Evolutionary conservation across 1,284 basidiomycete genomes (phyloP), one percentile per base, ranked within the genome.

Genomic region (Pseudozyma flocculosa): DNA sequence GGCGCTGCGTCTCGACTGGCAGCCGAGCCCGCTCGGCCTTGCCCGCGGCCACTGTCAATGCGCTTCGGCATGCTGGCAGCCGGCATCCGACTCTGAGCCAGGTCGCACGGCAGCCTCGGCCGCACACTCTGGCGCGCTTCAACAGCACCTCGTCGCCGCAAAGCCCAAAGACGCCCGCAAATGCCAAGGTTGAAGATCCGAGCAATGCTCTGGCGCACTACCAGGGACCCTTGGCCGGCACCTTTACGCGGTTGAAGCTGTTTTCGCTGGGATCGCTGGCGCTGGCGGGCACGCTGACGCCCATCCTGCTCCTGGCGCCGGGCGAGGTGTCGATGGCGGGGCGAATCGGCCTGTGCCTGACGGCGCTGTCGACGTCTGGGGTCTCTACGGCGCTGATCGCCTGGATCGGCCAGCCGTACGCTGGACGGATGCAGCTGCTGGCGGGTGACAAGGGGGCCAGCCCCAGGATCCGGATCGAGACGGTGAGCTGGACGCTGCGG

Each of bases 241-340:
- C 88, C 0, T 91, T 89, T 79, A 83, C 85, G 41, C 84, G 85
- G 9, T 82, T 90, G 50, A 92, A 92, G 75, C 79, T 90, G 22
- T 91, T 92, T 79, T 92, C 90, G 10, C 79, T 92, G 2, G 84
- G 85, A 39, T 90, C 89, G 2, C 82, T 92, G 45, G 82, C 82
- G 4, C 83, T 91, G 42, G 87, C 88, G n/a, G 79, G 82, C 47
- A 81, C 84, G 3, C 80, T 92, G 68, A 82, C 87, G 0, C 90
- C 90, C 1, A 84, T 92, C 78, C 84, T 93, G 53, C 87, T 92
- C 75, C 77, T 90, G 40, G 82, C 90, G 53, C 88, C 90, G 56
- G 88, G 88, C 7, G 83, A 84, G 23, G 82, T 93, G 15, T 87
- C 88, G 0, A 72, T 84, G 37, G 82, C 83, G 18, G 90, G 87